A percentile compares a stretch with the other conserved stretches of the same genome.
Conservation (phyloP, 495 filamentous ascomycete species). For the Neurospora sp. region DNA sequence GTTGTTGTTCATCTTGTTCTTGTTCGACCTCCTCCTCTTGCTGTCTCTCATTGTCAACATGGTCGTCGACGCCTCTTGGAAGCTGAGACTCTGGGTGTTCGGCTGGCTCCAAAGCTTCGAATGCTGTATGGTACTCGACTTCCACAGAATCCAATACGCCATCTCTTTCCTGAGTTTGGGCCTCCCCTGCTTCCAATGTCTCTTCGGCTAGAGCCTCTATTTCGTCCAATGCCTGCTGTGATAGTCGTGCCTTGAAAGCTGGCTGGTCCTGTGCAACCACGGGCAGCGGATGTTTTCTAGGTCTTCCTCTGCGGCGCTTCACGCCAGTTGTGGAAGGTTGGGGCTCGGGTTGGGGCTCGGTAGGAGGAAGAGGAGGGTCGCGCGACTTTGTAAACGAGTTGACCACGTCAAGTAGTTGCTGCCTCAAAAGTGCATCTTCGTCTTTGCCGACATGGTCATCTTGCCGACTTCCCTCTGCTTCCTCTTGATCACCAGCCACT, state of each 20-base stretch:
- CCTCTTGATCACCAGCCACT: background rate
- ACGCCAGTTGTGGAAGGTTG: background rate
- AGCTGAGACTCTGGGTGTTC: background rate
- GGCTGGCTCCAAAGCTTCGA: background rate
- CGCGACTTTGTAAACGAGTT: background rate
- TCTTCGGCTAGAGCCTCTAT: background rate
- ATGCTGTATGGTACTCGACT: background rate
- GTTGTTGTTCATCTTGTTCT: background rate
- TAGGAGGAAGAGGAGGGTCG: background rate
- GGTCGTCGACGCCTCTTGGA: background rate
- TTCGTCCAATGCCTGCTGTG: background rate
- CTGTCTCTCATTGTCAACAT: background rate
- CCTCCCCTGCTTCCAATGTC: background rate
- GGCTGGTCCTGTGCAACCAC: background rate
- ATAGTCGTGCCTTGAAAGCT: background rate
- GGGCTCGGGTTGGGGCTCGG: background rate
- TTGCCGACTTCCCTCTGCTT: background rate
- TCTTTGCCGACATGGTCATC: background rate
- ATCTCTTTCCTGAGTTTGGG: background rate
- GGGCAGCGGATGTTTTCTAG: background rate
- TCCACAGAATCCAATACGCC: background rate
- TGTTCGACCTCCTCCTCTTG: background rate
- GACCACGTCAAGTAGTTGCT: background rate
- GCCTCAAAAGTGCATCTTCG: background rate
- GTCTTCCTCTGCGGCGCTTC: background rate